Conservation (phyloP, 2,329 filamentous ascomycete species). For the Nothopassalora personata region DNA sequence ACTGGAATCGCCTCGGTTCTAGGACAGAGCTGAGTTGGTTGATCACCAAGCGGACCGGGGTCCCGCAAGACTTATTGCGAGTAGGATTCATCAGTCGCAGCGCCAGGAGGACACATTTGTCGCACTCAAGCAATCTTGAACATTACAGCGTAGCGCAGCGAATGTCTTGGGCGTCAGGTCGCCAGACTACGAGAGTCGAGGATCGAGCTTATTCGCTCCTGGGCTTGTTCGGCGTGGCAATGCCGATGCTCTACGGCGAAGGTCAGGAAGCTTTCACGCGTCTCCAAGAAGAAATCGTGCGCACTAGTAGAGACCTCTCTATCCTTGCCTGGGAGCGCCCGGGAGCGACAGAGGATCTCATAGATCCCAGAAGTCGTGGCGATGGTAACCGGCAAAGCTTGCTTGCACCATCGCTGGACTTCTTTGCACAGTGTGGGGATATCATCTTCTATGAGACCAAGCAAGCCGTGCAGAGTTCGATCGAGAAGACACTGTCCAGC, state of each 20-base stretch:
- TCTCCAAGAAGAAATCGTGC: conserved; percentile 16
- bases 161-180: conserved; percentile 18
- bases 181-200: conserved; percentile 24
- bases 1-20: background rate
- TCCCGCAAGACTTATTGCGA: background rate
- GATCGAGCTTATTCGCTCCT: conserved; percentile 29
- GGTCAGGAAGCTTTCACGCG: conserved; percentile 16
- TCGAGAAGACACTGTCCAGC: background rate
- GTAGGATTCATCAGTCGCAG: background rate
- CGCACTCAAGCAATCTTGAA: background rate
- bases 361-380: background rate
- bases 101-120: background rate
- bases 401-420: background rate
- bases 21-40: background rate
- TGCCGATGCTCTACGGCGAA: conserved; percentile 33
- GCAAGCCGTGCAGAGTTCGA: background rate
- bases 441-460: conserved; percentile 1
- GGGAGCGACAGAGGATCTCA: background rate
- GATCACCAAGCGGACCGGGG: background rate
- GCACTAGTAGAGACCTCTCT: conserved; percentile 8
- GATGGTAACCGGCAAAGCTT: background rate
- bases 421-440: background rate
- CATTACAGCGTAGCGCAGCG: conserved; percentile 14
- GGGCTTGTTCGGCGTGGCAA: conserved; percentile 28
- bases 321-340: conserved; percentile 10